These are phyloP conservation scores for Picea glauca DNA, from an alignment of 75 land plant genomes.

Conservation along the genomic window DNA sequence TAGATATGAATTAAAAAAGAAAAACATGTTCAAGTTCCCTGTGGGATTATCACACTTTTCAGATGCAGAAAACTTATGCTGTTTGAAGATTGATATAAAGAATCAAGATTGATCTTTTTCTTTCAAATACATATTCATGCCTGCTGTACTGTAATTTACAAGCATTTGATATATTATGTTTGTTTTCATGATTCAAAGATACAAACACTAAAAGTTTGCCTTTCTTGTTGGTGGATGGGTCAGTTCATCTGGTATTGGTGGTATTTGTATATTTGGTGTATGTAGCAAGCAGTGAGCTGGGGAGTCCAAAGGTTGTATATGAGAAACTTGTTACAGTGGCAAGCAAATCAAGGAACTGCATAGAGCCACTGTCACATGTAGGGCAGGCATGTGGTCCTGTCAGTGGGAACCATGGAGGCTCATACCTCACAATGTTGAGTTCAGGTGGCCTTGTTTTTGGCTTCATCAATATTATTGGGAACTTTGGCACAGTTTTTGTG, in stretches of 20 bases:
- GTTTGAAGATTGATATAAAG: neutral
- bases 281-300: conserved; percentile 66
- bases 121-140: neutral
- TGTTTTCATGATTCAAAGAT: conserved; percentile 15
- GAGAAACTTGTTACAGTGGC: conserved; percentile 50
- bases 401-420: conserved; percentile 77
- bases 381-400: conserved; percentile 92
- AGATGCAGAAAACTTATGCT: neutral
- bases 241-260: conserved; percentile 92
- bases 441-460: conserved; percentile 94
- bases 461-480: conserved; percentile 92
- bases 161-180: neutral
- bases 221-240: neutral
- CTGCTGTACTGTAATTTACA: neutral
- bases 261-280: conserved; percentile 91
- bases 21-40: neutral
- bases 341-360: conserved; percentile 58
- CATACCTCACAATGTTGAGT: conserved; percentile 91
- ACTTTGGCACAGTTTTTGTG: conserved; percentile 96
- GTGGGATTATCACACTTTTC: neutral
- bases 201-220: conserved; percentile 67
- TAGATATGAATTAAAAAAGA: neutral
- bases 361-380: conserved; percentile 51
- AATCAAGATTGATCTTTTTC: neutral
- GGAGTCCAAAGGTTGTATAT: conserved; percentile 82